Base-by-base conservation (phyloP, 768 basidiomycete species). In the Exidia glandulosa region DNA sequence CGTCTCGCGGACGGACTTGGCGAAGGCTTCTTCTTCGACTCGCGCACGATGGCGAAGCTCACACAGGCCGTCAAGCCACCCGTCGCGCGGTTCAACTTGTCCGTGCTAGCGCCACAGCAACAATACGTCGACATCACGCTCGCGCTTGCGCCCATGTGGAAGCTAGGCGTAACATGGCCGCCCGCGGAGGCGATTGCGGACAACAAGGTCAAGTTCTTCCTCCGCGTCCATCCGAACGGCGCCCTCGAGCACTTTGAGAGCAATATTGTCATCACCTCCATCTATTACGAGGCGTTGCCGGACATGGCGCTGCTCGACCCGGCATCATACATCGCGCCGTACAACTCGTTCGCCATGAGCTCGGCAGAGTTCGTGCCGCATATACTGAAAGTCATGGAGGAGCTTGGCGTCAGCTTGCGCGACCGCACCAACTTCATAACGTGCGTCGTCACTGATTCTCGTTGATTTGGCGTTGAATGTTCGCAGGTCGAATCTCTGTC, bases 271-370 rank as follows among this genome's bases (percentile, higher is more conserved):
- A 77, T 87, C 1, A 91, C 89, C 10, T 81, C 88, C 10, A 67
- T 93, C 57, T 93, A 91, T 73, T 93, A 93, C 65, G 90, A 93
- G 75, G 90, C 86, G 29, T 73, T 86, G 90, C 90, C 90, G 0
- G 89, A 93, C 60, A 81, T 85, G 16, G 72, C 73, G 9, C 84
- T 88, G 81, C 74, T 90, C 37, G 88, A 91, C 66, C 88, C 89
- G 3, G 78, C 79, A 58, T 86, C 88, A 59, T 88, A 87, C 66
- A 83, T 93, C 62, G 82, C 85, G 1, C 87, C 88, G 9, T 81
- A 87, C 54, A 93, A 91, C 67, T 85, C 90, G 62, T 93, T 83
- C 65, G 90, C 90, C 1, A 89, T 93, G 88, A 79, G 87, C 1
- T 84, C 86, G 70, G 75, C 78, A 45, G 87, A 90, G 67, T 93